A percentile compares a stretch with the other conserved stretches of the same genome.
phyloP scores from a whole-genome alignment of 768 basidiomycete species.

The Amanita inopinata region DNA sequence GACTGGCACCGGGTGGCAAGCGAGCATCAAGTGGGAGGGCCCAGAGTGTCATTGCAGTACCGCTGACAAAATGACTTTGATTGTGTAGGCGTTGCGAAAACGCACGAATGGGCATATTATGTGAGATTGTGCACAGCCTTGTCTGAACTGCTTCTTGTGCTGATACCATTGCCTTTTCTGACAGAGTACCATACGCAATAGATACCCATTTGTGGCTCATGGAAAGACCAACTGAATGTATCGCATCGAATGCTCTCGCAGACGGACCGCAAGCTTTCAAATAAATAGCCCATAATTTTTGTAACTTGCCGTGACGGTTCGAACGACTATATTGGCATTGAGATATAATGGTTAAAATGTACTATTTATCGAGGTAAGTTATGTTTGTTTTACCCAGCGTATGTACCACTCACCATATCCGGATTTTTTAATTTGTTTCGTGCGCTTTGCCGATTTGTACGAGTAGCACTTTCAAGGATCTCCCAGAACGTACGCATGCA shows the following conservation, averaged over 20 bases:
- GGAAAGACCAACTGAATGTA: conserved; percentile 25
- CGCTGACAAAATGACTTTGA: conserved; percentile 24
- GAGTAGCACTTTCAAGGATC: no score
- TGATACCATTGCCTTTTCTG: conserved; percentile 17
- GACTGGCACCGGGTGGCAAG: conserved; percentile 7
- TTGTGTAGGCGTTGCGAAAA: conserved; percentile 30
- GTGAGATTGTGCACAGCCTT: no score
- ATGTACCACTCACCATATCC: no score
- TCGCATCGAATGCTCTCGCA: conserved; percentile 26
- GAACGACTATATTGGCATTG: conserved; percentile 21
- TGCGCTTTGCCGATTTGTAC: no score
- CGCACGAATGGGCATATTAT: conserved; percentile 24
- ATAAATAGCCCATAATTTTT: conserved; percentile 26
- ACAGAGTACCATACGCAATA: conserved; percentile 17
- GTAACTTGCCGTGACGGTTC: conserved; percentile 16
- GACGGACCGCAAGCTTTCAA: conserved; percentile 27
- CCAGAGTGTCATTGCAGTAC: conserved; percentile 25
- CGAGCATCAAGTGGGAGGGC: conserved; percentile 18
- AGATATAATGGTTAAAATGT: conserved; percentile 17
- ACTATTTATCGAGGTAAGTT: conserved; percentile 12
- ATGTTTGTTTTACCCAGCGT: no score
- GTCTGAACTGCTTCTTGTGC: no score
- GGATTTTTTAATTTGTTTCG: no score
- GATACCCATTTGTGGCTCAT: conserved; percentile 32
- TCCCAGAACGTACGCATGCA: no score